A percentile compares a stretch with the other conserved stretches of the same genome.
These are phyloP conservation scores for Didymella arachidicola DNA, from an alignment of 2,329 filamentous ascomycete genomes.

Conservation along the genomic window DNA sequence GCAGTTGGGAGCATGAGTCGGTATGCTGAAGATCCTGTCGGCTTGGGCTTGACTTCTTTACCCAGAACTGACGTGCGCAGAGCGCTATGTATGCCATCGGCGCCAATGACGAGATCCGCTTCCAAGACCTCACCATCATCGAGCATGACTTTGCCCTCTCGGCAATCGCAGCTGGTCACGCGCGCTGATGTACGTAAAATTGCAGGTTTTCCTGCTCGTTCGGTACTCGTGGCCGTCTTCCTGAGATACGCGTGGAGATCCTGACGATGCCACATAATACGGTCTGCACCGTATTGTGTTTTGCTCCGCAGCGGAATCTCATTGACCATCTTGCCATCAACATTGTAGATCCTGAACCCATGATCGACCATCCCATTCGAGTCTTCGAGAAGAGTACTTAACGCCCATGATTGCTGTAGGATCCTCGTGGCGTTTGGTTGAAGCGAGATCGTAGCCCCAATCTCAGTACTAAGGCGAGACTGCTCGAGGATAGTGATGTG, in stretches of 20 bases:
- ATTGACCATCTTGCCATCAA: neutral
- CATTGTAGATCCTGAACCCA: neutral
- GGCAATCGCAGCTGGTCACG: neutral
- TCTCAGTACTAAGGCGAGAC: conserved; percentile 46
- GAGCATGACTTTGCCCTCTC: neutral
- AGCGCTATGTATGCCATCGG: neutral
- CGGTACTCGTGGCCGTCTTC: neutral
- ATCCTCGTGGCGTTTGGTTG: neutral
- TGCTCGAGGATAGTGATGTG: conserved; percentile 49
- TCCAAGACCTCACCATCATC: neutral
- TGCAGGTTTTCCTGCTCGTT: neutral
- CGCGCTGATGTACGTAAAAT: neutral
- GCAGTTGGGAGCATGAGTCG: neutral
- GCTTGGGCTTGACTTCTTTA: neutral
- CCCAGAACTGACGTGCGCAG: neutral
- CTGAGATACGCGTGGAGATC: neutral
- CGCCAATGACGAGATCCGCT: neutral
- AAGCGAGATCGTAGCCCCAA: conserved; percentile 52
- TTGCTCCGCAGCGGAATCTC: neutral
- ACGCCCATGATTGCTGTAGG: neutral
- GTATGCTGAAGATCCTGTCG: neutral
- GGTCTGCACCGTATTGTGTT: neutral
- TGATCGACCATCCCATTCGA: neutral
- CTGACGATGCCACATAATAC: neutral
- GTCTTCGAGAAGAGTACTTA: neutral